phyloP scores from a whole-genome alignment of 2,329 filamentous ascomycete genomes.

The Aphanoascus verrucosus region DNA sequence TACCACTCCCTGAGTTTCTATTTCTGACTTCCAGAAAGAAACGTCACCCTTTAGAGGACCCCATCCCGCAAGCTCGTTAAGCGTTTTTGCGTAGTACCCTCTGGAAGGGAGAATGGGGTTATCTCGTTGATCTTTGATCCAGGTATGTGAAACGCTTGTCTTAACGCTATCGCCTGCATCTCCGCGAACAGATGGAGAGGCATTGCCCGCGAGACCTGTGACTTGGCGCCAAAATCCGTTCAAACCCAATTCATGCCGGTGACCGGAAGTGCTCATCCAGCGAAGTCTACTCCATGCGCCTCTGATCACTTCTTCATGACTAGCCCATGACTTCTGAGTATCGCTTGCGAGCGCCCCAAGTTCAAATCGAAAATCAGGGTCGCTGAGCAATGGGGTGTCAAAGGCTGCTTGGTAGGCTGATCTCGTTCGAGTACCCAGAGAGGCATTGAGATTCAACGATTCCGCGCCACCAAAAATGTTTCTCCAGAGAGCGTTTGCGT shows the following conservation, averaged over 20 bases:
- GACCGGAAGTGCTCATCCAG: conserved; percentile 56
- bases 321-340: conserved; percentile 84
- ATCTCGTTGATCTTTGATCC: conserved; percentile 69
- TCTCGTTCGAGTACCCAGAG: conserved; percentile 76
- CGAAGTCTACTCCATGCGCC: conserved; percentile 66
- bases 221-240: conserved; percentile 78
- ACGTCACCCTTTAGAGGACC: conserved; percentile 79
- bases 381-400: conserved; percentile 69
- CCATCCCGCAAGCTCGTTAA: conserved; percentile 75
- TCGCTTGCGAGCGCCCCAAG: conserved; percentile 72
- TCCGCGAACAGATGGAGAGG: conserved; percentile 67
- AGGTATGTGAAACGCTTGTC: conserved; percentile 72
- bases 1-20: conserved; percentile 67
- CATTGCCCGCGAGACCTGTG: conserved; percentile 62
- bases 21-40: conserved; percentile 84
- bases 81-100: conserved; percentile 69
- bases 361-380: conserved; percentile 69
- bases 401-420: conserved; percentile 85
- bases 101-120: conserved; percentile 71
- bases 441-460: conserved; percentile 74
- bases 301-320: conserved; percentile 79
- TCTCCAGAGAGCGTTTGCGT: conserved; percentile 73
- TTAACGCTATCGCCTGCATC: conserved; percentile 90
- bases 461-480: conserved; percentile 95
- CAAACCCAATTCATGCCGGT: conserved; percentile 69